A percentile compares a stretch with the other conserved stretches of the same genome.
Evolutionary conservation across 2,329 filamentous ascomycete species (phyloP).

Genomic region (Neoscytalidium dimidiatum): DNA sequence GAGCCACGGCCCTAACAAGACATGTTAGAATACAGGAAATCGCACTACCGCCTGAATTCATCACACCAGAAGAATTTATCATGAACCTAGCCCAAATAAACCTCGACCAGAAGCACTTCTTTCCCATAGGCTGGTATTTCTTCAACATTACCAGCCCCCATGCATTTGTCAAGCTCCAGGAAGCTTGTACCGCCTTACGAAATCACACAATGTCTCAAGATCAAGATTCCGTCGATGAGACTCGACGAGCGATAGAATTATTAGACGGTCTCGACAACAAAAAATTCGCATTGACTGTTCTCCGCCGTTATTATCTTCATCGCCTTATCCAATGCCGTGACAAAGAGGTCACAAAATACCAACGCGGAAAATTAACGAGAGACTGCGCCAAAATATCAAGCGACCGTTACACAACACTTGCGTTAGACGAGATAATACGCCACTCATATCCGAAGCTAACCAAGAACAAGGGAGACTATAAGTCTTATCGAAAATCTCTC

Average conservation of each 20-base stretch:
- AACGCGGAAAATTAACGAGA: background rate
- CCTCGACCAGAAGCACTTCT: background rate
- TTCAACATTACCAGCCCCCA: background rate
- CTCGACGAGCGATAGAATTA: background rate
- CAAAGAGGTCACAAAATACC: background rate
- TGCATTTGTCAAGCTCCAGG: background rate
- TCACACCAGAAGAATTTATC: background rate
- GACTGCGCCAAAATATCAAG: background rate
- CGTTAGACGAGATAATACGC: background rate
- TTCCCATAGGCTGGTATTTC: background rate
- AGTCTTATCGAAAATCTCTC: background rate
- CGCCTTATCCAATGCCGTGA: background rate
- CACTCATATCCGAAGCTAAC: background rate
- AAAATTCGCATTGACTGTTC: background rate
- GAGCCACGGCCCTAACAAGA: background rate
- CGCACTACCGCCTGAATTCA: background rate
- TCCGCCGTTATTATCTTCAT: background rate
- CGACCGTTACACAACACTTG: background rate
- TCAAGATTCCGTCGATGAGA: background rate
- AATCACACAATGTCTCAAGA: background rate
- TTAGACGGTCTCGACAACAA: background rate
- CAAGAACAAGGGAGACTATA: background rate
- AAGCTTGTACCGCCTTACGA: background rate
- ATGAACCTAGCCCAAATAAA: background rate
- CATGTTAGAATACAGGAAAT: background rate